Evolutionary conservation across 1,284 basidiomycete species (phyloP).

Genomic region (Microbotryum intermedium): DNA sequence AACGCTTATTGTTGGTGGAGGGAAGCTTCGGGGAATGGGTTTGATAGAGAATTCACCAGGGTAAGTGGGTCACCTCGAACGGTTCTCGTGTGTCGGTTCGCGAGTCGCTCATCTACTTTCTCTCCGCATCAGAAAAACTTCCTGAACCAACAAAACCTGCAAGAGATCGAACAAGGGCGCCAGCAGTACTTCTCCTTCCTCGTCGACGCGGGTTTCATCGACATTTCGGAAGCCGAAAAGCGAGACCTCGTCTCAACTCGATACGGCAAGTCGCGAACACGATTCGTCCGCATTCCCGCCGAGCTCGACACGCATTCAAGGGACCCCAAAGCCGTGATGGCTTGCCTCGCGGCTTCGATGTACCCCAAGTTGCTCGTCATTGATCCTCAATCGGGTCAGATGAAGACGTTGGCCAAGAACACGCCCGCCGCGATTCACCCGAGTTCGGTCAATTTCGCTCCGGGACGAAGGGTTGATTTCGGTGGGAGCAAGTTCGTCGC

Average conservation of each 20-base stretch:
- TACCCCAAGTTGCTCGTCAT: slow-evolving; percentile 83
- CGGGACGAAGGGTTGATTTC: slow-evolving; percentile 54
- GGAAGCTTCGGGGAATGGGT: slow-evolving; percentile 57
- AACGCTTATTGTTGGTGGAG: slow-evolving; percentile 87
- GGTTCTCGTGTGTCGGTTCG: neutral
- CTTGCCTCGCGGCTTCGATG: slow-evolving; percentile 75
- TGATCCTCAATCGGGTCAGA: slow-evolving; percentile 51
- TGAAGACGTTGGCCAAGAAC: slow-evolving; percentile 82
- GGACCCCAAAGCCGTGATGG: slow-evolving; percentile 58
- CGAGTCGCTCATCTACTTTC: neutral
- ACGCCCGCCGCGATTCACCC: slow-evolving; percentile 80
- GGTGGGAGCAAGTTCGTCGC: slow-evolving; percentile 59
- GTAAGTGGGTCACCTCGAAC: slow-evolving; percentile 41
- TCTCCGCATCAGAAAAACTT: slow-evolving; percentile 22
- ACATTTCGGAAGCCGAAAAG: slow-evolving; percentile 56
- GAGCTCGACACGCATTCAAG: slow-evolving; percentile 63
- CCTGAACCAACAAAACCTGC: slow-evolving; percentile 57
- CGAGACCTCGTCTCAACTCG: slow-evolving; percentile 66
- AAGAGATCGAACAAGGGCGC: slow-evolving; percentile 93
- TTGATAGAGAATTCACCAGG: slow-evolving; percentile 52
- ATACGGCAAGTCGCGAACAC: slow-evolving; percentile 49
- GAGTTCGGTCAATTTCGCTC: slow-evolving; percentile 75
- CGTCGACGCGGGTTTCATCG: slow-evolving; percentile 78
- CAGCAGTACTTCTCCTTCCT: slow-evolving; percentile 71
- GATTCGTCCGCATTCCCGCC: slow-evolving; percentile 66